Conservation (phyloP, 2,329 filamentous ascomycete genomes). For the Hymenoscyphus albidus region DNA sequence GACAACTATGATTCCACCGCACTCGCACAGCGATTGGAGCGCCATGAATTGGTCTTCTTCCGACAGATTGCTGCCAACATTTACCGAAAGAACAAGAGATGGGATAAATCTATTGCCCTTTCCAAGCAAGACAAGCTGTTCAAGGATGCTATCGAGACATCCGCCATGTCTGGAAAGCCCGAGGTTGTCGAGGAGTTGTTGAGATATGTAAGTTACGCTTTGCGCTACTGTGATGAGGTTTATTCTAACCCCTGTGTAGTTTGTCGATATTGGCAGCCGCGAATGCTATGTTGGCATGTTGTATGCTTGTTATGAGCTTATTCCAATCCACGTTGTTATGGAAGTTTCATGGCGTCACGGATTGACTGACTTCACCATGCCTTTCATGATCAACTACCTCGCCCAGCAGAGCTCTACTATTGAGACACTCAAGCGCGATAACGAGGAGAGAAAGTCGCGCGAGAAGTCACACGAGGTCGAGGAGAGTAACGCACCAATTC, state of each 20-base stretch:
- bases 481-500: constrained; percentile 89
- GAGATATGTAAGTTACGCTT: constrained; percentile 77
- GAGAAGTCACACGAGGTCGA: constrained; percentile 73
- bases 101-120: constrained; percentile 97
- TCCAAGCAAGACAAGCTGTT: constrained; percentile 99
- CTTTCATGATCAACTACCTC: constrained; percentile 99
- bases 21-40: constrained; percentile 86
- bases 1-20: constrained; percentile 98
- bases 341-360: constrained; percentile 97
- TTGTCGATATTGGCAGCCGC: constrained; percentile 97
- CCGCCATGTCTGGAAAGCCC: constrained; percentile 83
- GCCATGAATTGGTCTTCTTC: constrained; percentile 98
- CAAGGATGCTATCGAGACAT: constrained; percentile 98
- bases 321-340: constrained; percentile 86
- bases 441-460: constrained; percentile 83
- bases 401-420: constrained; percentile 86
- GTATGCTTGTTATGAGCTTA: constrained; percentile 96
- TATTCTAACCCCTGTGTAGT: constrained; percentile 54
- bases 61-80: constrained; percentile 96
- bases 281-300: constrained; percentile 99
- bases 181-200: constrained; percentile 95
- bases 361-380: constrained; percentile 96
- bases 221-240: constrained; percentile 12
- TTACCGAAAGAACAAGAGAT: constrained; percentile 99
- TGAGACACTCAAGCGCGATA: constrained; percentile 83